Conservation (phyloP, 352 stramenopile genomes). For the Halophytophthora batemanensis region DNA sequence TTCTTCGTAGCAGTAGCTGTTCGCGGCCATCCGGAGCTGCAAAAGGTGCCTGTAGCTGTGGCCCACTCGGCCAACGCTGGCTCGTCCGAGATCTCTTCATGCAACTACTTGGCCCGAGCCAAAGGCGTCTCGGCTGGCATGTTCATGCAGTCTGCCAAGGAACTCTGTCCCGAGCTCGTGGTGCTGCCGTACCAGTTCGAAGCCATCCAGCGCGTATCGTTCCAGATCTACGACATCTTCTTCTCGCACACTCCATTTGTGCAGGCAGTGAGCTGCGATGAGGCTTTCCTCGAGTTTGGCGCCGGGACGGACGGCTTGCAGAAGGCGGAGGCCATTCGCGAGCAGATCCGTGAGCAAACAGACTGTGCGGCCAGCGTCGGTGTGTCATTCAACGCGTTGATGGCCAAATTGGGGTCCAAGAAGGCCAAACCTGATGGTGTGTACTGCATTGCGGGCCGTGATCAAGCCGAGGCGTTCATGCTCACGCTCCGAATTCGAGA, state of each 20-base stretch:
- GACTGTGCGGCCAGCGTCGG: constrained; percentile 92
- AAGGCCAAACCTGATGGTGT: constrained; percentile 92
- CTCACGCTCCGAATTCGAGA: constrained; percentile 60
- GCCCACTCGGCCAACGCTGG: constrained; percentile 80
- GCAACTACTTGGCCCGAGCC: constrained; percentile 93
- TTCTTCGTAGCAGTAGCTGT: constrained; percentile 95
- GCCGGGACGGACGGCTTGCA: constrained; percentile 50
- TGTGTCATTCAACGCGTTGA: constrained; percentile 91
- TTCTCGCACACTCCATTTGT: constrained; percentile 85
- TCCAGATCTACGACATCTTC: constrained; percentile 92
- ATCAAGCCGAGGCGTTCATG: constrained; percentile 64
- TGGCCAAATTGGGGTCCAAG: constrained; percentile 93
- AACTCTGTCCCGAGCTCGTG: constrained; percentile 90
- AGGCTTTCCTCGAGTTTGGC: constrained; percentile 91
- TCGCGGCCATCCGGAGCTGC: constrained; percentile 67
- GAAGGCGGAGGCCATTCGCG: constrained; percentile 68
- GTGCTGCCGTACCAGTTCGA: constrained; percentile 95
- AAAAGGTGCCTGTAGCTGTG: constrained; percentile 86
- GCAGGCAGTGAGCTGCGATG: constrained; percentile 95
- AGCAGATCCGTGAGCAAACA: constrained; percentile 74
- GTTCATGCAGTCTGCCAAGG: constrained; percentile 91
- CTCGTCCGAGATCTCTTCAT: constrained; percentile 92
- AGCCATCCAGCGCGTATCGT: constrained; percentile 87
- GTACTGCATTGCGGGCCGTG: constrained; percentile 45
- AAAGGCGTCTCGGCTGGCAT: constrained; percentile 92